Base-by-base conservation (phyloP, 257 asterid species). In the Nicotiana sylvestris region DNA sequence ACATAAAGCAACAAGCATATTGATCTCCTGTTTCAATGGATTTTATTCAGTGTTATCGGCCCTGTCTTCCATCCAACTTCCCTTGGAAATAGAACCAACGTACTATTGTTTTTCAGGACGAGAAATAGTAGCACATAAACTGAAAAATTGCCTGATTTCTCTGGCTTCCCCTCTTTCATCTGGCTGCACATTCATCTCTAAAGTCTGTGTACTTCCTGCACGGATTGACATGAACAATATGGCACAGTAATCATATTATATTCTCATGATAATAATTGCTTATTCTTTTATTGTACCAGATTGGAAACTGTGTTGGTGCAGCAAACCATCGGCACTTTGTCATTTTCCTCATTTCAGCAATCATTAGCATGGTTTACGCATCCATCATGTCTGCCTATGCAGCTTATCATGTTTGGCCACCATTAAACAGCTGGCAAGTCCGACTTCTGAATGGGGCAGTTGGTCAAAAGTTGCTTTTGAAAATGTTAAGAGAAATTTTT, bases 251-350 rank as follows among this genome's bases (percentile, higher is more conserved):
- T 51, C 64, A 16, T 76, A 51, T 3, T 76, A 29, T 51, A 13
- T 76, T 51, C 64, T 51, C 64, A 15, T 76, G 46, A 76, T 49
- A 76, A 76, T 12, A 51, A 25, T 51, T 76, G 64, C 80, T 76
- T 43, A 43, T 43, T 51, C 80, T 2, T 76, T 29, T 76, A 51
- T 51, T 76, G 6, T 76, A 51, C 56, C 99, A 96, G 99, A 94
- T 94, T 78, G 99, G 99, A 62, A 96, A 94, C 85, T 96, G 97
- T 84, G 97, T 96, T 29, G 99, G 99, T 74, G 89, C 97, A 55
- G 93, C 89, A 84, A 94, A 96, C 85, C 99, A 94, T 85, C 91
- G 93, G 37, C 70, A 76, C 74, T 96, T 96, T 88, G 83, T 96
- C 84, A 57, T 92, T 82, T 96, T 96, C 87, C 98, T 96, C 80